phyloP scores from a whole-genome alignment of 768 basidiomycete species.

The Boletales sp. region DNA sequence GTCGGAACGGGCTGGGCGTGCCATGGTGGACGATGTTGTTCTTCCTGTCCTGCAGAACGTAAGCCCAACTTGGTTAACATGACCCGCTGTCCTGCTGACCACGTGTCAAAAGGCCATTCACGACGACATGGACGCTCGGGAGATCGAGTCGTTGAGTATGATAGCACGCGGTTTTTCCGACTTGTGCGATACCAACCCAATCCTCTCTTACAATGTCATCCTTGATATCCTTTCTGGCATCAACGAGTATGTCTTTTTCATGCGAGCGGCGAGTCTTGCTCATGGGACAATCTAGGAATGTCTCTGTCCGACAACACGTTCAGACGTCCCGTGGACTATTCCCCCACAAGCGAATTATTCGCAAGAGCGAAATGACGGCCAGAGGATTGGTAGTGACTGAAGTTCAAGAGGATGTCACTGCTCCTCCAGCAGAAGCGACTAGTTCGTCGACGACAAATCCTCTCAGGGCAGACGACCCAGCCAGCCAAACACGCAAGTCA shows the following conservation, averaged over 20 bases:
- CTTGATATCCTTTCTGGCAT: conserved; percentile 88
- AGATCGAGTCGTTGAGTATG: conserved; percentile 87
- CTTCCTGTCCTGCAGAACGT: conserved; percentile 78
- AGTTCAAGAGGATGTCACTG: conserved; percentile 67
- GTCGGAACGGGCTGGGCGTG: conserved; percentile 56
- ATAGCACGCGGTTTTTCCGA: conserved; percentile 87
- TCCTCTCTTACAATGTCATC: conserved; percentile 82
- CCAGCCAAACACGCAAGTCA: conserved; percentile 56
- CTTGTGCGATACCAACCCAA: conserved; percentile 76
- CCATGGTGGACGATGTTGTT: conserved; percentile 81
- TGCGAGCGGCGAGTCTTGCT: not conserved
- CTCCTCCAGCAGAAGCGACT: conserved; percentile 39
- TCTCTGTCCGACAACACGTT: conserved; percentile 76
- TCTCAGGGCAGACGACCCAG: conserved; percentile 37
- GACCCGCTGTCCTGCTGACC: conserved; percentile 1
- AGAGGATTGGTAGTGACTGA: conserved; percentile 83
- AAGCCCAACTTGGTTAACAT: conserved; percentile 25
- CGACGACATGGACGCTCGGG: conserved; percentile 84
- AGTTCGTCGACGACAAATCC: conserved; percentile 27
- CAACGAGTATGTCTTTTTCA: conserved; percentile 71
- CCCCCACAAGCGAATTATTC: conserved; percentile 73
- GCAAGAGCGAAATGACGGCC: conserved; percentile 82
- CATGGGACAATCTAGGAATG: conserved; percentile 50
- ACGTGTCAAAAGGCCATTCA: conserved; percentile 51
- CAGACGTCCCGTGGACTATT: conserved; percentile 78